Conservation (phyloP, 176 grass and related monocot species). For the Oryza glaberrima region DNA sequence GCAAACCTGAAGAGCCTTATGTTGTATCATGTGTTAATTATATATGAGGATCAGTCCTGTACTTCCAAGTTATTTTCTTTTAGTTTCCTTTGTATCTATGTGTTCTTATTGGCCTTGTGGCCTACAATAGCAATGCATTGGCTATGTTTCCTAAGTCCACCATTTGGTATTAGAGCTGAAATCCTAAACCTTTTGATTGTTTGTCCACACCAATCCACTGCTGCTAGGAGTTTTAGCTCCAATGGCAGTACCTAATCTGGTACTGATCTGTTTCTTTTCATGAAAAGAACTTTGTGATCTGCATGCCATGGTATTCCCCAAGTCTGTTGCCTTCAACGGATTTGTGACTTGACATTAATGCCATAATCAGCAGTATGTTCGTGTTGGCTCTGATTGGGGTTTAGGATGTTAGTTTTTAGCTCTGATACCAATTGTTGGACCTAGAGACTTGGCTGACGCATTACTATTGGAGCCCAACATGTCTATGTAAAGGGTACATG, state of each 20-base stretch:
- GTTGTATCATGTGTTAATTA: neutral
- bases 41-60: too few relatives aligned
- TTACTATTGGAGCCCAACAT: constrained; percentile 6
- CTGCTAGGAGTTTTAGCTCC: neutral
- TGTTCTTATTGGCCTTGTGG: neutral
- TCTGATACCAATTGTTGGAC: constrained; percentile 4
- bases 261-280: constrained; percentile 1
- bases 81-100: neutral
- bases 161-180: neutral
- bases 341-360: neutral
- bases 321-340: neutral
- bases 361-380: neutral
- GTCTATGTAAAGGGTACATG: neutral
- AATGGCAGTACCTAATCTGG: neutral
- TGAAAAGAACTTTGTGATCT: neutral
- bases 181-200: neutral
- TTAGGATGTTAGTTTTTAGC: neutral
- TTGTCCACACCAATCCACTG: neutral
- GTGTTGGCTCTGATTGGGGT: neutral
- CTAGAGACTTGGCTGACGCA: neutral
- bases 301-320: neutral
- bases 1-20: too few relatives aligned
- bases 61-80: neutral
- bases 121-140: constrained; percentile 10
- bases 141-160: neutral